Conservation (phyloP, 257 asterid genomes). For the Solanum medicagineum region DNA sequence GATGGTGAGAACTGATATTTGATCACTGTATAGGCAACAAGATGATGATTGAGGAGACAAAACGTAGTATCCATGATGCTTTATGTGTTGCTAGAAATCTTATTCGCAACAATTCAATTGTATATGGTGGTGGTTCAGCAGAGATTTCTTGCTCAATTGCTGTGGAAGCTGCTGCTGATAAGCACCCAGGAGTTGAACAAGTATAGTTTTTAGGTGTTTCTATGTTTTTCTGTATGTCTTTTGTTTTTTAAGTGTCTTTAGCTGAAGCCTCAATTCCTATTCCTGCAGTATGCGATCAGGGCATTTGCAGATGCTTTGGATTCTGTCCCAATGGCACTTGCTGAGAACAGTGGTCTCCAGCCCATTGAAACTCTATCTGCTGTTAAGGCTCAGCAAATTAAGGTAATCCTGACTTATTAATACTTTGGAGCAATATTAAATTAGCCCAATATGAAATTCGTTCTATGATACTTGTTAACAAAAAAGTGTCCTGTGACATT, state of each 20-base stretch:
- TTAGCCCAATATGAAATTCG: background rate
- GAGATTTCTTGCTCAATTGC: constrained; percentile 92
- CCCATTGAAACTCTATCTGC: constrained; percentile 92
- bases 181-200: constrained; percentile 97
- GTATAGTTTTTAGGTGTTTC: constrained; percentile 3
- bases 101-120: constrained; percentile 87
- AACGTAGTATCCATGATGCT: constrained; percentile 96
- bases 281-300: constrained; percentile 78
- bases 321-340: constrained; percentile 95
- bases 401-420: constrained; percentile 27
- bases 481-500: background rate
- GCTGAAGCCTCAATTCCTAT: constrained; percentile 1
- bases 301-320: constrained; percentile 96
- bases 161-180: constrained; percentile 95
- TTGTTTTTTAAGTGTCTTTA: background rate
- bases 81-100: constrained; percentile 90
- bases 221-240: background rate
- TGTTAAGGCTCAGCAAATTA: constrained; percentile 85
- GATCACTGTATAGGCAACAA: constrained; percentile 53
- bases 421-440: background rate
- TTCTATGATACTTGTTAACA: background rate
- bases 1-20: background rate
- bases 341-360: constrained; percentile 91
- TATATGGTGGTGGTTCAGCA: constrained; percentile 97
- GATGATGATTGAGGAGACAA: constrained; percentile 98